These are phyloP conservation scores for Tulasnella sp. DNA, from an alignment of 768 basidiomycete genomes.

Conservation along the genomic window DNA sequence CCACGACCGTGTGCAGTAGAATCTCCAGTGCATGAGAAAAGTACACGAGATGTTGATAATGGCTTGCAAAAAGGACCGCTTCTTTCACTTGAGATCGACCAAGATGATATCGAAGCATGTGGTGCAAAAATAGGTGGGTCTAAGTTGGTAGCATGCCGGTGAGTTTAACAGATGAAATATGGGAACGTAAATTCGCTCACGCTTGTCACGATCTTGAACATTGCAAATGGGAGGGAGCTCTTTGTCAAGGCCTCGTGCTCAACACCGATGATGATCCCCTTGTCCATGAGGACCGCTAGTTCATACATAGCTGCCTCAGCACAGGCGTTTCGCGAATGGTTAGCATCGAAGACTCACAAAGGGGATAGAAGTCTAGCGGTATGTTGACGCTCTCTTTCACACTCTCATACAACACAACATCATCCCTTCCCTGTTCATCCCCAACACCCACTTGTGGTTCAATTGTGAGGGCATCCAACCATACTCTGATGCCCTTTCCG, in stretches of 20 bases:
- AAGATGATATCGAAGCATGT: slow-evolving; percentile 76
- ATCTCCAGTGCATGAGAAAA: slow-evolving; percentile 93
- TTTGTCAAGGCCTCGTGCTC: slow-evolving; percentile 77
- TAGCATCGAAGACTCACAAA: slow-evolving; percentile 49
- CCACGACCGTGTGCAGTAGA: slow-evolving; percentile 83
- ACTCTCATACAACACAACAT: slow-evolving; percentile 32
- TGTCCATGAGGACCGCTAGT: slow-evolving; percentile 94
- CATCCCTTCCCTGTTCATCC: slow-evolving; percentile 24
- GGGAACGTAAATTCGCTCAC: slow-evolving; percentile 36
- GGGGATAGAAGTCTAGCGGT: slow-evolving; percentile 84
- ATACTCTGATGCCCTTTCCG: slow-evolving; percentile 76
- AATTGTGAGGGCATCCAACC: slow-evolving; percentile 91
- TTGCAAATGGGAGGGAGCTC: slow-evolving; percentile 69
- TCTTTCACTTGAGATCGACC: slow-evolving; percentile 40
- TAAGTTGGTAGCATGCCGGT: slow-evolving; percentile 25
- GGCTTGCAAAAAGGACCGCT: slow-evolving; percentile 74
- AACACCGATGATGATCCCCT: slow-evolving; percentile 94
- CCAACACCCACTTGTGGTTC: slow-evolving; percentile 41
- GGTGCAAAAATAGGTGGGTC: slow-evolving; percentile 92
- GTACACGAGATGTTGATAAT: slow-evolving; percentile 81
- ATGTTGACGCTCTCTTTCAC: slow-evolving; percentile 93
- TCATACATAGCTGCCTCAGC: slow-evolving; percentile 4
- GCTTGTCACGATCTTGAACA: slow-evolving; percentile 85
- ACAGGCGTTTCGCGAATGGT: slow-evolving; percentile 5
- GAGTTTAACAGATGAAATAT: slow-evolving; percentile 5